Conservation (phyloP, 2,329 filamentous ascomycete genomes). For the Pyrenochaeta sp. region DNA sequence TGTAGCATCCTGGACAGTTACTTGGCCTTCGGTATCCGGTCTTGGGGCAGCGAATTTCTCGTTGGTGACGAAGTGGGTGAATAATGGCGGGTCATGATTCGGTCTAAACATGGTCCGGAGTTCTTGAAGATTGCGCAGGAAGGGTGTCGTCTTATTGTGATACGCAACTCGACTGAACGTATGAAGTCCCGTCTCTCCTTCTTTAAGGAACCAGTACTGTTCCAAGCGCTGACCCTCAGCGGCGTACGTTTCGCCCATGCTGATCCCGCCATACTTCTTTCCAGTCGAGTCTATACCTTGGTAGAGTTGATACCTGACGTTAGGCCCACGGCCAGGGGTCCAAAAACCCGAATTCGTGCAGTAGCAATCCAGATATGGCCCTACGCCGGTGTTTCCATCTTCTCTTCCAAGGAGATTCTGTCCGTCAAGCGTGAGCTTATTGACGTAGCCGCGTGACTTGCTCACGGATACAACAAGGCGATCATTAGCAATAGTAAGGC, state of each 20-base stretch:
- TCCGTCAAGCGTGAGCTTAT: conserved; percentile 55
- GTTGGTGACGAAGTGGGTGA: conserved; percentile 63
- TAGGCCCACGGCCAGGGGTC: conserved; percentile 60
- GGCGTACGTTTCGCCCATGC: conserved; percentile 66
- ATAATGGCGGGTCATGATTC: conserved; percentile 54
- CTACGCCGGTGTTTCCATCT: conserved; percentile 45
- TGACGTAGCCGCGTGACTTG: conserved; percentile 55
- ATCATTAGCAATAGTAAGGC: conserved; percentile 55
- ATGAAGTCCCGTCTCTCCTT: conserved; percentile 62
- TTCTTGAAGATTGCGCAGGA: conserved; percentile 65
- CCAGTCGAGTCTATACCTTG: conserved; percentile 59
- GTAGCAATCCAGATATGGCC: conserved; percentile 46
- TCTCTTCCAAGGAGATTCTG: conserved; percentile 43
- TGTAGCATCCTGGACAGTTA: conserved; percentile 69
- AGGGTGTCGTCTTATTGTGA: conserved; percentile 64
- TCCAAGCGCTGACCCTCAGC: conserved; percentile 66
- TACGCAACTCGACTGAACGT: conserved; percentile 68
- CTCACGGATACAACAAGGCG: conserved; percentile 55
- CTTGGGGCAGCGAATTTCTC: conserved; percentile 63
- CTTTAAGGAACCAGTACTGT: conserved; percentile 70
- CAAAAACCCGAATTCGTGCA: conserved; percentile 66
- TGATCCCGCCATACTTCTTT: conserved; percentile 65
- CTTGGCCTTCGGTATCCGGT: conserved; percentile 55
- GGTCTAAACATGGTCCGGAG: conserved; percentile 67
- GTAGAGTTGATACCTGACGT: conserved; percentile 55